Evolutionary conservation across 345 rosid species (phyloP).

Genomic region (Gossypium anomalum): DNA sequence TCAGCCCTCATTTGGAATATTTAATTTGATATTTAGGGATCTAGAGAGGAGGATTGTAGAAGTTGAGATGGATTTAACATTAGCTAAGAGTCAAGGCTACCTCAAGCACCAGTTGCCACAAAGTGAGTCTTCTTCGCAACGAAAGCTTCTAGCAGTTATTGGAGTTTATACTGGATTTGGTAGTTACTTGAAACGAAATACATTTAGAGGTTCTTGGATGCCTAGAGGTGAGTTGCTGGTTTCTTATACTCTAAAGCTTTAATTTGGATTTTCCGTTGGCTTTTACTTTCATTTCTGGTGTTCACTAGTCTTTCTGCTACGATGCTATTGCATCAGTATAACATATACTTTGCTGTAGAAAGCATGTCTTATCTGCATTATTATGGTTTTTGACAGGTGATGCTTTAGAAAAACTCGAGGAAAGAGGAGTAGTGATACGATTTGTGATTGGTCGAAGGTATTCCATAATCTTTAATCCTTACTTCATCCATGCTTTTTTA

Average conservation of each 20-base stretch:
- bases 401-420: conserved; percentile 75
- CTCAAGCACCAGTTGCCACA: conserved; percentile 43
- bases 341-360: background rate
- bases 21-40: conserved; percentile 47
- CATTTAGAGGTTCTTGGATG: conserved; percentile 93
- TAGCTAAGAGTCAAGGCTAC: conserved; percentile 95
- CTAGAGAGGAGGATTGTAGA: conserved; percentile 82
- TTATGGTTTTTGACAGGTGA: conserved; percentile 42
- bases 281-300: background rate
- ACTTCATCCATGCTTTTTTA: background rate
- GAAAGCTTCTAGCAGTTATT: conserved; percentile 84
- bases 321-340: too few relatives aligned
- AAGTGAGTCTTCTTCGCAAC: conserved; percentile 38
- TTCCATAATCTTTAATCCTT: conserved; percentile 22
- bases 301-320: background rate
- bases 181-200: conserved; percentile 65
- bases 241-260: background rate
- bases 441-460: conserved; percentile 97
- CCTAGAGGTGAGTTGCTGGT: conserved; percentile 55
- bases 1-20: background rate
- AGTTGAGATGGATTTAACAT: conserved; percentile 87
- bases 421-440: conserved; percentile 85
- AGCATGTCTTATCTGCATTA: background rate
- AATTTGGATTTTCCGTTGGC: background rate
- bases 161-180: conserved; percentile 97